phyloP scores from a whole-genome alignment of 768 basidiomycete species.

The Suillus occidentalis region DNA sequence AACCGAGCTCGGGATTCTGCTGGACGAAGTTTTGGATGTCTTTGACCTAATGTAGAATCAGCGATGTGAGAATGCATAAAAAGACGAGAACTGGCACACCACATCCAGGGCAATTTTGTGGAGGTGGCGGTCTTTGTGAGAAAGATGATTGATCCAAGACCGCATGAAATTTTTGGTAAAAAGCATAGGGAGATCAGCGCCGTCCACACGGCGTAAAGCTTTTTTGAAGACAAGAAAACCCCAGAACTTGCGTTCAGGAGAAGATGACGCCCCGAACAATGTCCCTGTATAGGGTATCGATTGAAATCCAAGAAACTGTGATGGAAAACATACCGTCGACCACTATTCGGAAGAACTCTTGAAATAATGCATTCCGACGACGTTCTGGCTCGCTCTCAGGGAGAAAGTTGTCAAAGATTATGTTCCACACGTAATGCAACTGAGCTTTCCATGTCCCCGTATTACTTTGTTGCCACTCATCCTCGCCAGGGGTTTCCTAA shows the following conservation, averaged over 20 bases:
- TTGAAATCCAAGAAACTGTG: background rate
- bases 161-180: conserved; percentile 97
- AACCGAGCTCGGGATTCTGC: conserved; percentile 75
- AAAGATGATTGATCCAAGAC: conserved; percentile 94
- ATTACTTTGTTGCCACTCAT: conserved; percentile 49
- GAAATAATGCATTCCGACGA: conserved; percentile 60
- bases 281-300: conserved; percentile 55
- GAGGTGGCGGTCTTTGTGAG: conserved; percentile 82
- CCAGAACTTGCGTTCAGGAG: conserved; percentile 89
- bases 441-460: conserved; percentile 82
- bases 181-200: conserved; percentile 74
- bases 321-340: conserved; percentile 74
- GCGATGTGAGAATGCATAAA: background rate
- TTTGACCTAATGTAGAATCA: conserved; percentile 50
- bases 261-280: conserved; percentile 80
- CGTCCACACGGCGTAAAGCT: conserved; percentile 65
- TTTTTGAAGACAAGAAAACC: conserved; percentile 92
- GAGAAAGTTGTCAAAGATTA: conserved; percentile 76
- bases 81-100: conserved; percentile 41
- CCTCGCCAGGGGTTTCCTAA: conserved; percentile 60
- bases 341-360: conserved; percentile 87
- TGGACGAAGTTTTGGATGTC: conserved; percentile 76
- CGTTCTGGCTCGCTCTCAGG: conserved; percentile 41
- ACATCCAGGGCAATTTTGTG: conserved; percentile 87
- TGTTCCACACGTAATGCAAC: conserved; percentile 89